phyloP scores from a whole-genome alignment of 176 grass and related monocot genomes.

The Carex cristatella region DNA sequence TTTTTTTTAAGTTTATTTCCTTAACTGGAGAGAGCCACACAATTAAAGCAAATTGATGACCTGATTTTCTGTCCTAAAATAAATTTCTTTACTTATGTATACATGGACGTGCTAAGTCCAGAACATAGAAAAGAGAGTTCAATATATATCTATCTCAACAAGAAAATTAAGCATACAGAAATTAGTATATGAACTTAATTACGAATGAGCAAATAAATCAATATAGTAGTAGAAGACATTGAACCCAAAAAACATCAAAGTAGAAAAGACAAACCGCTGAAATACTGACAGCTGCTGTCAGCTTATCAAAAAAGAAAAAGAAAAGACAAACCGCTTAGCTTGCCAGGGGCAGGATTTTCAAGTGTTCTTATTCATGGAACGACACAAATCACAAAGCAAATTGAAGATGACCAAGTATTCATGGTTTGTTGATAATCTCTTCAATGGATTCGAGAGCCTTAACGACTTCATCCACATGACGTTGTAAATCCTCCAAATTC shows the following conservation, averaged over 20 bases:
- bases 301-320: no score
- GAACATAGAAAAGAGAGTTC: no score
- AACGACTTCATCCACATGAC: neutral
- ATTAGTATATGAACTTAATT: neutral
- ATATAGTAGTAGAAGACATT: neutral
- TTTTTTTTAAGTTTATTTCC: neutral
- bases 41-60: neutral
- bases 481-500: neutral
- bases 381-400: neutral
- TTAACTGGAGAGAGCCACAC: neutral
- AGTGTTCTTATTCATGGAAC: neutral
- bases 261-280: no score
- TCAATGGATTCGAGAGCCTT: neutral
- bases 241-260: no score
- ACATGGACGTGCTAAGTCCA: no score
- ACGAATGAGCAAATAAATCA: neutral
- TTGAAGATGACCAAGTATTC: neutral
- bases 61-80: neutral
- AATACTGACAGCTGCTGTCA: no score
- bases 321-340: neutral
- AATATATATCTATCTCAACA: neutral
- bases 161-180: neutral
- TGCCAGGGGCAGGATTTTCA: neutral
- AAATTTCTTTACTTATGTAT: no score
- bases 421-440: neutral